Percentiles rank a stretch among this genome's conserved stretches.
Conservation (phyloP, 768 basidiomycete genomes). For the Kwoniella mangroviensis region DNA sequence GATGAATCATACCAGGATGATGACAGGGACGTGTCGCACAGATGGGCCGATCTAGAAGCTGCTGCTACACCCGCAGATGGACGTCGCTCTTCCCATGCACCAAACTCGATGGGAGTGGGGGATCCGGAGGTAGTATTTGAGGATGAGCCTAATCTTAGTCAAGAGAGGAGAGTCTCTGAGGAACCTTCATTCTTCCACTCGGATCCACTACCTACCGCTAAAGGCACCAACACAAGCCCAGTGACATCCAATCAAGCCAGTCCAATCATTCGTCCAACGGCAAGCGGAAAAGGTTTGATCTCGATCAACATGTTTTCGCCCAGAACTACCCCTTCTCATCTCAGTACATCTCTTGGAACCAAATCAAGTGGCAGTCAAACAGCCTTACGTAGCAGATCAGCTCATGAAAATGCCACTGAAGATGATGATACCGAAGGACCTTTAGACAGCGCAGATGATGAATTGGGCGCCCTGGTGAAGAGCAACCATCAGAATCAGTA, state of each 20-base stretch:
- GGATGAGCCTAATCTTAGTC: conserved; percentile 43
- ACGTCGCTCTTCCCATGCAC: background rate
- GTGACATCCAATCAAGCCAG: background rate
- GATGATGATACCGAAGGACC: background rate
- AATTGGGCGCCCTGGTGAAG: no score
- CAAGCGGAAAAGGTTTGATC: conserved; percentile 16
- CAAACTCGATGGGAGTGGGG: background rate
- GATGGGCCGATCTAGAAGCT: conserved; percentile 20
- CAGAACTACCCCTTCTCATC: background rate
- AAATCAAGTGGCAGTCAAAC: conserved; percentile 20
- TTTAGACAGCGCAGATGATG: background rate
- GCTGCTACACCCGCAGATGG: conserved; percentile 9
- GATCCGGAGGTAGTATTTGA: conserved; percentile 27
- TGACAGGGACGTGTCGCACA: conserved; percentile 15
- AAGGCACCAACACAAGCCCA: conserved; percentile 8
- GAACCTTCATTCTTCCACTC: conserved; percentile 26
- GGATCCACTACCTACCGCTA: conserved; percentile 21
- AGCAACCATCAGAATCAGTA: background rate
- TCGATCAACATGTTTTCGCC: conserved; percentile 21
- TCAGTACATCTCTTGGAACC: conserved; percentile 16
- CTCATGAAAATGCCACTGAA: background rate
- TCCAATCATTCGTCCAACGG: background rate
- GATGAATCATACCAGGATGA: conserved; percentile 21
- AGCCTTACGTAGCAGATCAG: background rate
- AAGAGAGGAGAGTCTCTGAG: conserved; percentile 10